These are phyloP conservation scores for Lactifluus hygrophoroides DNA, from an alignment of 768 basidiomycete genomes.

Conservation along the genomic window DNA sequence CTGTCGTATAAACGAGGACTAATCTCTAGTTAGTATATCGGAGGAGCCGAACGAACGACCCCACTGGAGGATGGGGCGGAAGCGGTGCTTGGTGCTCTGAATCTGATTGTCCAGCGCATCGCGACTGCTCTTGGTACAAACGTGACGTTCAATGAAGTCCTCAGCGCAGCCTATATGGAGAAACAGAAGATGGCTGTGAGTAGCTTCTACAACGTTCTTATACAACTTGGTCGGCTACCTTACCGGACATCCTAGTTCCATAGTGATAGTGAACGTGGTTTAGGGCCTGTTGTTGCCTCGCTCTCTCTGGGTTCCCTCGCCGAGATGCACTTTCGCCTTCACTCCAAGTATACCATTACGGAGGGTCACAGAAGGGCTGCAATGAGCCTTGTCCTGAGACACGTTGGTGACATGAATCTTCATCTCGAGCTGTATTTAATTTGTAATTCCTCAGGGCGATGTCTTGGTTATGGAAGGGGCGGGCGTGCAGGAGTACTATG, in stretches of 20 bases:
- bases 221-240: not conserved
- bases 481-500: conserved; percentile 58
- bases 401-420: conserved; percentile 36
- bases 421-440: conserved; percentile 1
- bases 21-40: conserved; percentile 50
- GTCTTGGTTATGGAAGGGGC: conserved; percentile 71
- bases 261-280: conserved; percentile 65
- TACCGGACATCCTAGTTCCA: conserved; percentile 46
- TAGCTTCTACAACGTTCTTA: conserved; percentile 15
- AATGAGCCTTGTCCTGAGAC: conserved; percentile 53
- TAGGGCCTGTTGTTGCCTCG: conserved; percentile 67
- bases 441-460: conserved; percentile 47
- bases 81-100: conserved; percentile 50
- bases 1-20: not conserved
- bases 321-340: conserved; percentile 68
- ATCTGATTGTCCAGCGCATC: conserved; percentile 51
- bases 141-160: conserved; percentile 62
- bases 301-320: conserved; percentile 72
- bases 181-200: conserved; percentile 73
- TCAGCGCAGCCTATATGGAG: conserved; percentile 80
- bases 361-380: conserved; percentile 27
- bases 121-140: conserved; percentile 33
- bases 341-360: conserved; percentile 28
- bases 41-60: conserved; percentile 64
- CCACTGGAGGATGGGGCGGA: conserved; percentile 50